Evolutionary conservation across 2,329 filamentous ascomycete genomes (phyloP), one percentile per base, ranked within the genome.

Genomic region (Coniochaeta sp.): DNA sequence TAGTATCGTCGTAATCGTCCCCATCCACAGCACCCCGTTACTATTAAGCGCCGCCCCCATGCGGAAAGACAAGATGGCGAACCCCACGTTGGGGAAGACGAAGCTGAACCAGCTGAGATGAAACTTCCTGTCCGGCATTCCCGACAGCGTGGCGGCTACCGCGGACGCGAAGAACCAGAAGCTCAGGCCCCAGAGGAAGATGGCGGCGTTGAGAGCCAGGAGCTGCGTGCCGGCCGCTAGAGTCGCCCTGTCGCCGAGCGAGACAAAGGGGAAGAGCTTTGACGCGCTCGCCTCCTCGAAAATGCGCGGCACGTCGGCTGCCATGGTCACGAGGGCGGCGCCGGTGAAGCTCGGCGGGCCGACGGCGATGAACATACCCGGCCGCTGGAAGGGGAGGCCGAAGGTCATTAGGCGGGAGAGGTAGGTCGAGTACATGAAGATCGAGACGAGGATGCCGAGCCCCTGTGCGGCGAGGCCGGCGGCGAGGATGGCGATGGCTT

Each of bases 31-130:
- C n/a, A 85, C 66, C 0, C 71, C 77, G 0, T 69, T 55, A 58
- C 78, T 85, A 1, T 71, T 64, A 10, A 83, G 66, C 0, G 66
- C 72, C n/a, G 71, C 71, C 2, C 77, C 82, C 45, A 84, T 67
- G 13, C 78, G 70, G 35, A 86, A 81, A 4, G 76, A 76, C 1
- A 80, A 77, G 33, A 86, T 69, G 1, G 78, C 81, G 49, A 86
- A 77, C 0, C 82, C 83, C 1, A 78, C 80, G 53, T 86, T 85
- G 6, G 83, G 82, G 59, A 86, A 86, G 30, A 86, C 76, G 63
- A 84, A 83, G 6, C 80, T 79, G 74, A 79, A 84, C 82, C 81
- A 86, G 50, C 68, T 72, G 28, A 73, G 62, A 52, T 68, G 70
- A 52, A 74, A 74, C 48, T 50, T 57, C 50, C 59, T 56, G 40